Evolutionary conservation across 108 stramenopile species (phyloP).

Genomic region (Nitzschia sp.): DNA sequence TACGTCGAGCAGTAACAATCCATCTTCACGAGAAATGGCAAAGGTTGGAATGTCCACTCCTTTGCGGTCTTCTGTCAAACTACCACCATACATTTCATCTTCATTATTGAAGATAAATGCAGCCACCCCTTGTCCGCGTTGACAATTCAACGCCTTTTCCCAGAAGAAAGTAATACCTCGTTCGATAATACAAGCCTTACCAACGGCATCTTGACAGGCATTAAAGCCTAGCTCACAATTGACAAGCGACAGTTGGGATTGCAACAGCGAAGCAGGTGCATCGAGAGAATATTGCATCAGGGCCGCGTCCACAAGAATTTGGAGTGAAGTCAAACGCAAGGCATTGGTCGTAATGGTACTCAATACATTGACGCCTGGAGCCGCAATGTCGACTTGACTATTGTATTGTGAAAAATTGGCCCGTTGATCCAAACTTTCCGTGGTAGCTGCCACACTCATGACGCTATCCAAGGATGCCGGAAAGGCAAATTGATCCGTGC

Average conservation of each 20-base stretch:
- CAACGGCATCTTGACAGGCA: background rate
- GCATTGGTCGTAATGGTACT: constrained; percentile 6
- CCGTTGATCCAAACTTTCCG: background rate
- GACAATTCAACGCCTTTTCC: constrained; percentile 24
- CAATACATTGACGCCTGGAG: constrained; percentile 50
- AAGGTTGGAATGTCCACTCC: constrained; percentile 6
- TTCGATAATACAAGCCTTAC: constrained; percentile 21
- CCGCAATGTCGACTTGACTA: constrained; percentile 53
- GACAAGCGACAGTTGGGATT: background rate
- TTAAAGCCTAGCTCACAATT: constrained; percentile 16
- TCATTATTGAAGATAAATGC: constrained; percentile 20
- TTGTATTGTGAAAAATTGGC: constrained; percentile 30
- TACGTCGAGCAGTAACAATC: background rate
- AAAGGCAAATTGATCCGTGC: constrained; percentile 21
- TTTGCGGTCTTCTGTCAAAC: background rate
- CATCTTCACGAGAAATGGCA: background rate
- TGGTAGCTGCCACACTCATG: constrained; percentile 47
- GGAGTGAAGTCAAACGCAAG: constrained; percentile 7
- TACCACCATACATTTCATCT: background rate
- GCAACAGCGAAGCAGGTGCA: background rate
- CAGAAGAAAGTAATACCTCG: constrained; percentile 13
- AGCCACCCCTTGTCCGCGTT: constrained; percentile 8
- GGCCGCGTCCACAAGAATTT: background rate
- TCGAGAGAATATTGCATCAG: constrained; percentile 7
- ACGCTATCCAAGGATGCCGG: constrained; percentile 53